Conservation (phyloP, 768 basidiomycete species). For the Suillus clintonianus region DNA sequence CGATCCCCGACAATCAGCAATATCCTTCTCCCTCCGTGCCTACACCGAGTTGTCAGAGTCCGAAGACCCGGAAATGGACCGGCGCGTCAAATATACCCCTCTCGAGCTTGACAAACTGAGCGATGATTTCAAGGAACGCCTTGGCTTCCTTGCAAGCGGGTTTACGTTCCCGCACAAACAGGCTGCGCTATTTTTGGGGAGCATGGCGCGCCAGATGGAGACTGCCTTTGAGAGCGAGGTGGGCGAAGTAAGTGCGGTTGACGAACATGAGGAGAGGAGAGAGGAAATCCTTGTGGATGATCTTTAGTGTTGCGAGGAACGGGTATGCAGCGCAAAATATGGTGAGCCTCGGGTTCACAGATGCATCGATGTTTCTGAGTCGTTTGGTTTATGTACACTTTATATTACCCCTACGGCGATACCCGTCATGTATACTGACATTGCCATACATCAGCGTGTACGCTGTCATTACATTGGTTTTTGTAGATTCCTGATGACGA, state of each 20-base stretch:
- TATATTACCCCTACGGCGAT: neutral
- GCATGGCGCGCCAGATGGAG: conserved; percentile 1
- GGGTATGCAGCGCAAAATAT: neutral
- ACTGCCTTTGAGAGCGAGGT: neutral
- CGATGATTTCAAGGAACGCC: conserved; percentile 51
- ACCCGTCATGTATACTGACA: neutral
- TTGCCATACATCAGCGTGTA: neutral
- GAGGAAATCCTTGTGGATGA: neutral
- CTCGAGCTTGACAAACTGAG: conserved; percentile 63
- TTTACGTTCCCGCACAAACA: conserved; percentile 75
- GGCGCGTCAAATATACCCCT: conserved; percentile 57
- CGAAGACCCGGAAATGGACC: conserved; percentile 33
- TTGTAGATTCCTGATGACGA: neutral
- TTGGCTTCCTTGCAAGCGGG: conserved; percentile 60
- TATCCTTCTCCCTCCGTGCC: conserved; percentile 60
- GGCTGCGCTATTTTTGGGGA: conserved; percentile 58
- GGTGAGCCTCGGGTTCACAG: neutral
- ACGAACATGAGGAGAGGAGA: neutral
- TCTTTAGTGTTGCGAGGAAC: neutral
- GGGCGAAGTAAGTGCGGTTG: neutral
- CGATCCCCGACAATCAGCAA: conserved; percentile 38
- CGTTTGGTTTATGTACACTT: neutral
- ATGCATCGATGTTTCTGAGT: neutral
- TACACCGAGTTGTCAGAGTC: conserved; percentile 41
- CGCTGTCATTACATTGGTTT: neutral